These are phyloP conservation scores for Rhamnella rubrinervis DNA, from an alignment of 331 rosid genomes.

Conservation along the genomic window DNA sequence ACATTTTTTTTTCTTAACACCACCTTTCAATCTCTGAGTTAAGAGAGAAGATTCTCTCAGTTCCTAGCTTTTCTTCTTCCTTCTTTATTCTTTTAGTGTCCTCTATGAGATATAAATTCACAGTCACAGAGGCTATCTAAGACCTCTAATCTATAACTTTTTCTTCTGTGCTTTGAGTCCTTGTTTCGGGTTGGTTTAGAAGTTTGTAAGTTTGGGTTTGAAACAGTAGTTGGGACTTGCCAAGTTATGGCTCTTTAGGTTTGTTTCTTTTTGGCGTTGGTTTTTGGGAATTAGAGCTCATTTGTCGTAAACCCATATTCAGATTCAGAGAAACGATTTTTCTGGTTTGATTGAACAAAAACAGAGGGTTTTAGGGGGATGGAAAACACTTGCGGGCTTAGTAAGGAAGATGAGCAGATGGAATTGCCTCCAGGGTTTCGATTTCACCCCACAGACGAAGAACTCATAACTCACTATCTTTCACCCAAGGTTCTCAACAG, in stretches of 20 bases:
- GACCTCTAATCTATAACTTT: not conserved
- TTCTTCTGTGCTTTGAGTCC: not conserved
- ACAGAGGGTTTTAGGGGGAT: slow-evolving; percentile 26
- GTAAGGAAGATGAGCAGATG: slow-evolving; percentile 34
- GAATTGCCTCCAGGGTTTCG: slow-evolving; percentile 88
- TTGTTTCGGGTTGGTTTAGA: not conserved
- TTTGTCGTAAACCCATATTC: not conserved
- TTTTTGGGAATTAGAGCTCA: slow-evolving; percentile 1
- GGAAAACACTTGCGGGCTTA: slow-evolving; percentile 29
- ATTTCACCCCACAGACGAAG: slow-evolving; percentile 92
- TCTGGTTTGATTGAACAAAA: slow-evolving; percentile 6
- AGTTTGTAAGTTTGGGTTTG: not conserved
- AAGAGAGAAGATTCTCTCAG: slow-evolving; percentile 13
- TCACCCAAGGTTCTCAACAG: slow-evolving; percentile 54
- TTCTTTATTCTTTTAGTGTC: not conserved
- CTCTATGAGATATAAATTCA: slow-evolving; percentile 6
- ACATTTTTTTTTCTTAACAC: slow-evolving; percentile 30
- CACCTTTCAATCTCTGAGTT: slow-evolving; percentile 19
- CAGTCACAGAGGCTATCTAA: slow-evolving; percentile 15
- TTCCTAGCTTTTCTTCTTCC: slow-evolving; percentile 16
- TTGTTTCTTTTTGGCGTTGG: not conserved
- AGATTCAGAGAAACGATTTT: not conserved
- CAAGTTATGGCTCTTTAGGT: not conserved
- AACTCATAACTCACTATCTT: slow-evolving; percentile 71
- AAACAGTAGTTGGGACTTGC: not conserved